Percentiles rank a stretch among this genome's conserved stretches.
Evolutionary conservation across 805 yeast genomes (phyloP).

Genomic region (Metschnikowia peoriensis): DNA sequence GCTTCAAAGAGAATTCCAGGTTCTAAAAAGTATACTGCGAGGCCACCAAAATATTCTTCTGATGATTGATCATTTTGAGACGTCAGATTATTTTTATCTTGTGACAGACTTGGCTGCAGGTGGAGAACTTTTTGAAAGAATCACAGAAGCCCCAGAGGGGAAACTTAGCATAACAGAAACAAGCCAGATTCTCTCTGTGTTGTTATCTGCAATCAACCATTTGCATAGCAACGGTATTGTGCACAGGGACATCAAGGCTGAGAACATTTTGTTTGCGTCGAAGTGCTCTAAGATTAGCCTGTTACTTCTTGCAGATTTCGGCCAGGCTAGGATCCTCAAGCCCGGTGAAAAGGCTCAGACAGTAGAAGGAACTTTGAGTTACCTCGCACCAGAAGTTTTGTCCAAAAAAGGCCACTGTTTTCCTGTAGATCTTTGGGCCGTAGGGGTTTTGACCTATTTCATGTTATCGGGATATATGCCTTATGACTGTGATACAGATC

Average conservation of each 20-base stretch:
- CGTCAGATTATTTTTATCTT: slow-evolving; percentile 51
- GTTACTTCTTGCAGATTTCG: slow-evolving; percentile 60
- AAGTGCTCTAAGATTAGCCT: slow-evolving; percentile 33
- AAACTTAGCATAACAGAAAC: slow-evolving; percentile 48
- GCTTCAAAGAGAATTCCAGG: slow-evolving; percentile 60
- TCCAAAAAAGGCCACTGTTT: slow-evolving; percentile 54
- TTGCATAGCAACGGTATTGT: slow-evolving; percentile 59
- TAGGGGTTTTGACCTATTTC: slow-evolving; percentile 70
- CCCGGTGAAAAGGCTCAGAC: slow-evolving; percentile 12
- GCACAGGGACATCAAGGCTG: slow-evolving; percentile 74
- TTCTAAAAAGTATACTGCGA: slow-evolving; percentile 49
- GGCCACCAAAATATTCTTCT: slow-evolving; percentile 57
- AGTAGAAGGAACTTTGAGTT: slow-evolving; percentile 60
- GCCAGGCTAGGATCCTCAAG: slow-evolving; percentile 53
- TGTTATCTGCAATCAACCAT: slow-evolving; percentile 55
- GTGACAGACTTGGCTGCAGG: slow-evolving; percentile 68
- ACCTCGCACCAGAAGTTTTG: slow-evolving; percentile 71
- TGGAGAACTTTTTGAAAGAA: slow-evolving; percentile 65
- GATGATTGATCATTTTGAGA: slow-evolving; percentile 68
- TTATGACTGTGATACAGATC: slow-evolving; percentile 69
- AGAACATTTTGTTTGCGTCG: slow-evolving; percentile 54
- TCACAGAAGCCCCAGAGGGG: slow-evolving; percentile 39
- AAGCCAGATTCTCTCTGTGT: slow-evolving; percentile 45
- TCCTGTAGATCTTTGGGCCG: slow-evolving; percentile 72
- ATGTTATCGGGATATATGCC: slow-evolving; percentile 75